phyloP scores from a whole-genome alignment of 257 asterid species.

The Nemophila menziesii region DNA sequence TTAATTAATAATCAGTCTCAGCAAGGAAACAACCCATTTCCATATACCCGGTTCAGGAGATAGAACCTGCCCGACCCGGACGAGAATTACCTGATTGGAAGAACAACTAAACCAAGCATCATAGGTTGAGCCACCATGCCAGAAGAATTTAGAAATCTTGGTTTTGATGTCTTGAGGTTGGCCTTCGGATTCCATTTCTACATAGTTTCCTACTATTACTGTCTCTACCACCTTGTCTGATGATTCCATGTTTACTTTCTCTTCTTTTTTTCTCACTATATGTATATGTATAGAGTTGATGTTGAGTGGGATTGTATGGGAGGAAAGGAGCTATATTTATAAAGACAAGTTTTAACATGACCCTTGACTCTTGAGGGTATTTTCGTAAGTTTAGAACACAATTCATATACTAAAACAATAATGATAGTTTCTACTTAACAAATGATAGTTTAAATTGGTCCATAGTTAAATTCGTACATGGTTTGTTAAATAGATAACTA shows the following conservation, averaged over 20 bases:
- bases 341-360: not conserved
- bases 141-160: slow-evolving; percentile 45
- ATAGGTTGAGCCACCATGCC: slow-evolving; percentile 94
- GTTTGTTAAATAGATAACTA: too few relatives aligned
- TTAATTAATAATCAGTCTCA: not conserved
- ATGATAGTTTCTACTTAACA: too few relatives aligned
- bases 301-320: slow-evolving; percentile 16
- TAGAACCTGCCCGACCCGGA: too few relatives aligned
- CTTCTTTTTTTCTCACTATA: not conserved
- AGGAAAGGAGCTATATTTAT: slow-evolving; percentile 8
- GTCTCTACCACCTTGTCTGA: slow-evolving; percentile 59
- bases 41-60: too few relatives aligned
- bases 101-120: slow-evolving; percentile 98
- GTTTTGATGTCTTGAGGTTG: slow-evolving; percentile 36
- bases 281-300: not conserved
- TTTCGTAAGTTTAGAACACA: too few relatives aligned
- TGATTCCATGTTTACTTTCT: slow-evolving; percentile 26
- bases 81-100: slow-evolving; percentile 48
- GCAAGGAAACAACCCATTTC: not conserved
- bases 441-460: too few relatives aligned
- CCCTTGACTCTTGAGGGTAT: too few relatives aligned
- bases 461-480: too few relatives aligned
- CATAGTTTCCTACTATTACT: slow-evolving; percentile 53
- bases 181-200: slow-evolving; percentile 68
- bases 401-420: too few relatives aligned